Conservation (phyloP, 2,329 filamentous ascomycete species). For the Penicillium nordicum region DNA sequence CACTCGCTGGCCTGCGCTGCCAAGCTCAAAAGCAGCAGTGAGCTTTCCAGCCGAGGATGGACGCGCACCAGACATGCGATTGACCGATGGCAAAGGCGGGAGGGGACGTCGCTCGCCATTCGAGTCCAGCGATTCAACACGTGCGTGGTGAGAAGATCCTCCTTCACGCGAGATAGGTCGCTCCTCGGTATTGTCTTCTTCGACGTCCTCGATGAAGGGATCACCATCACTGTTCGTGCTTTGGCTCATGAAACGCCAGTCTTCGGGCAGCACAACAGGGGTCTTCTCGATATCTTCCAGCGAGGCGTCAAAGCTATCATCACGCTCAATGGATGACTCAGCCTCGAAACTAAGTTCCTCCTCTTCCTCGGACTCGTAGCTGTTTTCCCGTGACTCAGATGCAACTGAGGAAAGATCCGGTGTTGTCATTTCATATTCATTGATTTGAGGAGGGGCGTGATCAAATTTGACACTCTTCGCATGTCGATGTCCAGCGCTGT, state of each 20-base stretch:
- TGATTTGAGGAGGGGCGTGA: slow-evolving; percentile 85
- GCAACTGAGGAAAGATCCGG: slow-evolving; percentile 91
- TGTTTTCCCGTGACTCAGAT: slow-evolving; percentile 86
- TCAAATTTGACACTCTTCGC: slow-evolving; percentile 98
- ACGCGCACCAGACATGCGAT: slow-evolving; percentile 42
- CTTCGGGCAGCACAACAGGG: slow-evolving; percentile 93
- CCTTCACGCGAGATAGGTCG: slow-evolving; percentile 47
- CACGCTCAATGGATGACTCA: slow-evolving; percentile 60
- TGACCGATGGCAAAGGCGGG: slow-evolving; percentile 70
- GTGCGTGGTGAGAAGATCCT: slow-evolving; percentile 45
- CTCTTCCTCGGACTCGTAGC: slow-evolving; percentile 77
- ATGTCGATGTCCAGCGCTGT: slow-evolving; percentile 69
- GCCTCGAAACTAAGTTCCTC: slow-evolving; percentile 62
- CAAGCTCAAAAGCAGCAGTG: slow-evolving; percentile 68
- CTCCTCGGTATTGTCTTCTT: slow-evolving; percentile 62
- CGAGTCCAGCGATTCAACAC: slow-evolving; percentile 71
- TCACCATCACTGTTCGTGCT: slow-evolving; percentile 63
- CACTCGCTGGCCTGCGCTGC: slow-evolving; percentile 62
- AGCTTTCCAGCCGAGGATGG: slow-evolving; percentile 60
- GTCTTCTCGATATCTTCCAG: slow-evolving; percentile 96
- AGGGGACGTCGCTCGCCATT: slow-evolving; percentile 80
- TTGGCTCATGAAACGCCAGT: slow-evolving; percentile 80
- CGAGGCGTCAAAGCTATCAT: slow-evolving; percentile 93
- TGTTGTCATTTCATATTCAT: slow-evolving; percentile 97
- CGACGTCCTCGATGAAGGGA: slow-evolving; percentile 61